Conservation (phyloP, 352 stramenopile species). For the Phytophthora foliorum region DNA sequence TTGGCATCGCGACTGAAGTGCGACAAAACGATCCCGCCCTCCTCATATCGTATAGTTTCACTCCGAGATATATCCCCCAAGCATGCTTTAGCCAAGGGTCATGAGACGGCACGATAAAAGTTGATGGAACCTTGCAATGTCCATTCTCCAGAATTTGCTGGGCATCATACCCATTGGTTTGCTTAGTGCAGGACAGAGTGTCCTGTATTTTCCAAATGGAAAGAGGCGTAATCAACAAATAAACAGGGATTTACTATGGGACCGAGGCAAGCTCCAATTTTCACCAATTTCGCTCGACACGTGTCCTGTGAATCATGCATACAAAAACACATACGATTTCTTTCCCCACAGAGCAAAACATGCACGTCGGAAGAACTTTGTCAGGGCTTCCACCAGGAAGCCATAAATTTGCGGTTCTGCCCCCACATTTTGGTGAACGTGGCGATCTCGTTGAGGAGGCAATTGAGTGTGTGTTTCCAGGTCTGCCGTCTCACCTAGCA, state of each 20-base stretch:
- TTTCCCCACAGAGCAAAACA: too few species aligned
- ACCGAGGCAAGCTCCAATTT: too few species aligned
- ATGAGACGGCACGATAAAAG: neutral
- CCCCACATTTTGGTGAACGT: slow-evolving; percentile 26
- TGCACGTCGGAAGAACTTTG: slow-evolving; percentile 32
- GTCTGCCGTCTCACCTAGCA: neutral
- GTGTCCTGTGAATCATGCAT: too few species aligned
- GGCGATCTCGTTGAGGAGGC: slow-evolving; percentile 3
- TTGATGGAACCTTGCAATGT: slow-evolving; percentile 27
- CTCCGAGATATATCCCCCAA: slow-evolving; percentile 3
- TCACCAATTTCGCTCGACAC: too few species aligned
- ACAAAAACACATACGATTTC: too few species aligned
- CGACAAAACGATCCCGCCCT: neutral
- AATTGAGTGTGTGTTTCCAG: slow-evolving; percentile 13
- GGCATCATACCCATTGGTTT: too few species aligned
- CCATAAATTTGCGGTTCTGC: slow-evolving; percentile 23
- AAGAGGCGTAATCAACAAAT: too few species aligned
- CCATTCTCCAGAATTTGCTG: too few species aligned
- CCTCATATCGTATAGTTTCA: neutral
- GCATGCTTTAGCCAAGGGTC: neutral
- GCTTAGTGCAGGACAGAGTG: too few species aligned
- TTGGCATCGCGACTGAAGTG: neutral
- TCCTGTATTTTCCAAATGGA: too few species aligned
- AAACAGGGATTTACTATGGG: too few species aligned
- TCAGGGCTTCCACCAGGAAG: slow-evolving; percentile 8